phyloP scores from a whole-genome alignment of 495 filamentous ascomycete species.

The Jackrogersella minutella region DNA sequence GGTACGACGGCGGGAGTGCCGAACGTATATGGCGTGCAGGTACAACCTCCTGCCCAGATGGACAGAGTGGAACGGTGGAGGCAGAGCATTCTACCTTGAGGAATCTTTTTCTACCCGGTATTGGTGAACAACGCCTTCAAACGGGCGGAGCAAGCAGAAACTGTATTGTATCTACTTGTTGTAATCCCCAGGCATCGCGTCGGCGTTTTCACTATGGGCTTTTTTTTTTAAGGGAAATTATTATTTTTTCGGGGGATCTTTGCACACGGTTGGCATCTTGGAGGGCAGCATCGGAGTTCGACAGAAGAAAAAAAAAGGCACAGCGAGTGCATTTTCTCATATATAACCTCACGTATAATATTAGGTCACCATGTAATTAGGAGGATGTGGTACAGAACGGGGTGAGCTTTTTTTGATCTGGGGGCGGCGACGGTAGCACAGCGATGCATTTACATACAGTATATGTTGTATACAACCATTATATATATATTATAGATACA shows the following conservation, averaged over 20 bases:
- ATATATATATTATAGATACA: not conserved
- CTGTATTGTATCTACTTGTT: not conserved
- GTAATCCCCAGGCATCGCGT: constrained; percentile 21
- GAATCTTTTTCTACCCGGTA: not conserved
- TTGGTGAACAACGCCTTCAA: not conserved
- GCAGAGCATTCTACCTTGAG: constrained; percentile 72
- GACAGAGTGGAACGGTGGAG: constrained; percentile 92
- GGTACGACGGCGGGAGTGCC: constrained; percentile 38
- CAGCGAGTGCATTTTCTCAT: not conserved
- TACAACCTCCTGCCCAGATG: constrained; percentile 57
- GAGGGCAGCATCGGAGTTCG: constrained; percentile 31
- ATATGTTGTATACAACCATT: not conserved
- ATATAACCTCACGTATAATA: constrained; percentile 13
- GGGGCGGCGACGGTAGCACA: constrained; percentile 5
- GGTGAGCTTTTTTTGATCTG: too few species aligned
- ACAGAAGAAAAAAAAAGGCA: constrained; percentile 4
- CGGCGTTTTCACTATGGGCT: constrained; percentile 29
- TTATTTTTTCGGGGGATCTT: constrained; percentile 18
- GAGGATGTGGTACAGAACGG: not conserved
- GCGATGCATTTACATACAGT: constrained; percentile 20
- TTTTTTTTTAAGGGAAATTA: constrained; percentile 1
- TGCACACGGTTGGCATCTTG: constrained; percentile 18
- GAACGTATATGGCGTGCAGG: constrained; percentile 43
- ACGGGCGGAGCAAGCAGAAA: not conserved
- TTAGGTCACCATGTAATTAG: constrained; percentile 23